phyloP scores from a whole-genome alignment of 345 rosid genomes.

The Draba incana region DNA sequence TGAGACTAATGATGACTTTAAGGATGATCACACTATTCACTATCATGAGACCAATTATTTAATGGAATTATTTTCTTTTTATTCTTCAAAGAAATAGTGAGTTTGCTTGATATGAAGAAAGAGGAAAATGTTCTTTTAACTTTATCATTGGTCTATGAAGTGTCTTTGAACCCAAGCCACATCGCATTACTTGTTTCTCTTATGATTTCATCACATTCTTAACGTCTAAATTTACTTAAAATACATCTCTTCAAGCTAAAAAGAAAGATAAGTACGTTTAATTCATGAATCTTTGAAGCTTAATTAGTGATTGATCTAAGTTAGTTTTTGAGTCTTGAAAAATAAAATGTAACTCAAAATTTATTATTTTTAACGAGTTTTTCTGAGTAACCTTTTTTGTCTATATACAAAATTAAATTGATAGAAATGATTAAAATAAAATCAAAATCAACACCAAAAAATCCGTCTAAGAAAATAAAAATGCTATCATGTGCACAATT shows the following conservation, averaged over 20 bases:
- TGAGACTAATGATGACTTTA: no score
- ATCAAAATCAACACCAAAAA: no score
- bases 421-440: no score
- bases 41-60: slow-evolving; percentile 25
- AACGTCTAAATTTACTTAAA: slow-evolving; percentile 18
- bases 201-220: slow-evolving; percentile 2
- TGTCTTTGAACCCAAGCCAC: slow-evolving; percentile 41
- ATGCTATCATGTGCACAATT: slow-evolving; percentile 29
- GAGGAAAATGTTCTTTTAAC: slow-evolving; percentile 37
- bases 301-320: no score
- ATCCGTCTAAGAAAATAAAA: neutral
- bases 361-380: no score
- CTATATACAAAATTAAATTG: no score
- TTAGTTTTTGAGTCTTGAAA: no score
- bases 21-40: no score
- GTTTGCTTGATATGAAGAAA: slow-evolving; percentile 37
- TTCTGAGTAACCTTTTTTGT: no score
- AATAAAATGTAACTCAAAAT: no score
- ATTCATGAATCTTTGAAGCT: slow-evolving; percentile 1
- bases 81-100: slow-evolving; percentile 18
- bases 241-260: slow-evolving; percentile 19
- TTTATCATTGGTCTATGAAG: slow-evolving; percentile 35
- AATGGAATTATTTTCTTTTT: slow-evolving; percentile 22
- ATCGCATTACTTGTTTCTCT: slow-evolving; percentile 11
- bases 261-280: slow-evolving; percentile 11